Evolutionary conservation across 1,284 basidiomycete genomes (phyloP).

Genomic region (Meripilus lineatus): DNA sequence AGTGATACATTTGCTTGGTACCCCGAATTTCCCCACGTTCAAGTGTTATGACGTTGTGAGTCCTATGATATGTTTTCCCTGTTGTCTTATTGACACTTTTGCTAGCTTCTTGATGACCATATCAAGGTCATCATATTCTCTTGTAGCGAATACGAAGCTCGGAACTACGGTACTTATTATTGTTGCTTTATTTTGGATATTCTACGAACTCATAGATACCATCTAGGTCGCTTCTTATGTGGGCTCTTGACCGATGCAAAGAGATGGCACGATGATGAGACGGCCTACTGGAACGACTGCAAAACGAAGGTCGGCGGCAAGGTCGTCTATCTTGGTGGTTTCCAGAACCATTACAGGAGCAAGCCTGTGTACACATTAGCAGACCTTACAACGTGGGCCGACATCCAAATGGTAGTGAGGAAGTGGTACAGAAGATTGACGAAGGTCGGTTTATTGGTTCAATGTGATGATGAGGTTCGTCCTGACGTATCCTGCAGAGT

Average conservation of each 20-base stretch:
- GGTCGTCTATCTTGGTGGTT: constrained; percentile 58
- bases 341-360: constrained; percentile 49
- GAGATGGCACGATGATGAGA: constrained; percentile 74
- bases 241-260: constrained; percentile 73
- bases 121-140: constrained; percentile 85
- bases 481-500: constrained; percentile 37
- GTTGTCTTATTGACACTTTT: no score
- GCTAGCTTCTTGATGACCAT: constrained; percentile 73
- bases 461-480: no score
- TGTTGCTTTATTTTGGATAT: constrained; percentile 4
- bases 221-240: constrained; percentile 77
- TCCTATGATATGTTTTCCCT: background rate
- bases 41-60: constrained; percentile 82
- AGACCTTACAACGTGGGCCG: constrained; percentile 63
- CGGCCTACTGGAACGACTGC: constrained; percentile 61
- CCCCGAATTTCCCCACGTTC: constrained; percentile 83
- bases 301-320: constrained; percentile 63
- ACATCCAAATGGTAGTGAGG: constrained; percentile 66
- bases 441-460: no score
- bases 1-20: constrained; percentile 81
- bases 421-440: constrained; percentile 82
- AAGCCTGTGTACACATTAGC: constrained; percentile 41
- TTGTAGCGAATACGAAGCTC: constrained; percentile 93
- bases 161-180: constrained; percentile 77
- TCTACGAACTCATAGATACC: constrained; percentile 3